Conservation (phyloP, 2,329 filamentous ascomycete genomes). For the Cordyceps cicadae region DNA sequence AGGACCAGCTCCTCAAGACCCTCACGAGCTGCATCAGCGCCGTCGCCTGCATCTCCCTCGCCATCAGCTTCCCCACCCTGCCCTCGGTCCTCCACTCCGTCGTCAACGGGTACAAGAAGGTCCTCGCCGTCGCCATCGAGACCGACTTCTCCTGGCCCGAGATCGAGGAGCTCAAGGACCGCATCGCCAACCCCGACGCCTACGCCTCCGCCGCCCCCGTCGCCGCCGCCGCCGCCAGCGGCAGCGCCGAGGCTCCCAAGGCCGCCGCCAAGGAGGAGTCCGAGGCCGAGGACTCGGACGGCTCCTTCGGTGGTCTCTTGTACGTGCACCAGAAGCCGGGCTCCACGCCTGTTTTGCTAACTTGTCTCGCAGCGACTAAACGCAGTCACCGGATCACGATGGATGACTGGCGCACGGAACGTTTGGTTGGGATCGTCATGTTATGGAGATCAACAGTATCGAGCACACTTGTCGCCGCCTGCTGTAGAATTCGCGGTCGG, state of each 20-base stretch:
- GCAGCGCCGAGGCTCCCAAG: constrained; percentile 46
- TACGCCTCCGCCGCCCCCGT: constrained; percentile 78
- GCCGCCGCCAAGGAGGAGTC: constrained; percentile 61
- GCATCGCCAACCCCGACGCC: constrained; percentile 96
- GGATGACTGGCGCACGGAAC: constrained; percentile 32
- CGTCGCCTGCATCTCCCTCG: constrained; percentile 86
- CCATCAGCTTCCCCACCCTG: constrained; percentile 88
- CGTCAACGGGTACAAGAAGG: constrained; percentile 98
- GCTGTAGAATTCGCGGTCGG: constrained; percentile 28
- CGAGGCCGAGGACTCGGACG: constrained; percentile 52
- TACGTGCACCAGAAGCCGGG: constrained; percentile 26
- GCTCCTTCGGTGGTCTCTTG: constrained; percentile 78
- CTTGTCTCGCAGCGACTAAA: constrained; percentile 42
- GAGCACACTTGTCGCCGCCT: constrained; percentile 40
- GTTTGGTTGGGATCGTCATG: constrained; percentile 38
- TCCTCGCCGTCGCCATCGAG: constrained; percentile 77
- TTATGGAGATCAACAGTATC: constrained; percentile 31
- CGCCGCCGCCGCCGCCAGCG: constrained; percentile 47
- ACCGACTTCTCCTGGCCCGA: constrained; percentile 92
- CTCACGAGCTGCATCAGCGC: constrained; percentile 76
- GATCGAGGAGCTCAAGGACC: constrained; percentile 98
- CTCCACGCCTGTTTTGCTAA: constrained; percentile 26
- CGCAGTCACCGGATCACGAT: constrained; percentile 27
- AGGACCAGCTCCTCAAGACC: constrained; percentile 83
- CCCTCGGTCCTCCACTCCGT: constrained; percentile 94